These are phyloP conservation scores for Plasmodium gonderi DNA, from an alignment of 169 alveolate genomes.

Conservation along the genomic window DNA sequence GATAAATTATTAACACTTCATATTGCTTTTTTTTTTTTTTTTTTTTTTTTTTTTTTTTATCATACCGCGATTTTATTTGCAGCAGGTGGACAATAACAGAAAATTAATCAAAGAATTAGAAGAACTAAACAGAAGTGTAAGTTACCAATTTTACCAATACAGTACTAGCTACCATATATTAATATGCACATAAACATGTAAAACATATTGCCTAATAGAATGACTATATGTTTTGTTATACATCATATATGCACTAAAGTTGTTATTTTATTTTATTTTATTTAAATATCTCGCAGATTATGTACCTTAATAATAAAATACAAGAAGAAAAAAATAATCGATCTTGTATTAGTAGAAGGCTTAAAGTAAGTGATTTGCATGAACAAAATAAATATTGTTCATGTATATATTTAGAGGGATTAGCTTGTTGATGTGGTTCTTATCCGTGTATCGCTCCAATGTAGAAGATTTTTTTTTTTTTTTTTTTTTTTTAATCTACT, in stretches of 20 bases:
- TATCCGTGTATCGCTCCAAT: background rate
- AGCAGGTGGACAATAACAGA: conserved; percentile 62
- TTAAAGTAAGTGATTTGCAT: conserved; percentile 19
- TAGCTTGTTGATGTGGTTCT: no score
- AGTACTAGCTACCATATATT: background rate
- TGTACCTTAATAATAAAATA: conserved; percentile 52
- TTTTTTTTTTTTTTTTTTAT: background rate
- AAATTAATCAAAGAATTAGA: conserved; percentile 33
- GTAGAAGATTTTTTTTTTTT: background rate
- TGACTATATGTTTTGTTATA: background rate
- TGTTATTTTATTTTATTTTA: background rate
- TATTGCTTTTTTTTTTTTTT: background rate
- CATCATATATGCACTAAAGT: no score
- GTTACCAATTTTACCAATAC: background rate
- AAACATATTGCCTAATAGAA: background rate
- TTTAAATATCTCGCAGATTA: background rate
- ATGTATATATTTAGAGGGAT: background rate
- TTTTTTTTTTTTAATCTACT: background rate
- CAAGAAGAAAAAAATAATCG: conserved; percentile 54
- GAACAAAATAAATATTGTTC: background rate
- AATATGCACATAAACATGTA: background rate
- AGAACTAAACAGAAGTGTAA: conserved; percentile 52
- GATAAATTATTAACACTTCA: background rate
- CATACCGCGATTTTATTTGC: no score
- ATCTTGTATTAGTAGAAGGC: background rate